Percentiles rank a stretch among this genome's conserved stretches.
Evolutionary conservation across 345 rosid species (phyloP).

Genomic region (Erodium maritimum): DNA sequence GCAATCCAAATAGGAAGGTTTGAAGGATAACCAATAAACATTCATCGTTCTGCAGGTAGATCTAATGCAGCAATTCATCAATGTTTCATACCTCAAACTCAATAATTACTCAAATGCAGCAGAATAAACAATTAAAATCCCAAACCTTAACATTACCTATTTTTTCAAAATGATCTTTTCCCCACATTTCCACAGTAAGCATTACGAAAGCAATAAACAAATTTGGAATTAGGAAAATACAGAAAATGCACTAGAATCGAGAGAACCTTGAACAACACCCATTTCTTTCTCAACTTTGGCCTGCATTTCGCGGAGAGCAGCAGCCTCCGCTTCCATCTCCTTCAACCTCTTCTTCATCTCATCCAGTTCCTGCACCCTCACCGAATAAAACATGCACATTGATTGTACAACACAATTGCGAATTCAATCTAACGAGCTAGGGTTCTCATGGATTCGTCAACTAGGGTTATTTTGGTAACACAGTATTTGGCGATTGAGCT

Average conservation of each 20-base stretch:
- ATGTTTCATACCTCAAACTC: no score
- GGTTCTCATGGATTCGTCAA: background rate
- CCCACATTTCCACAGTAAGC: no score
- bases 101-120: no score
- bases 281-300: constrained; percentile 47
- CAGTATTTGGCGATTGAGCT: background rate
- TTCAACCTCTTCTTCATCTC: constrained; percentile 42
- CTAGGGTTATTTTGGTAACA: background rate
- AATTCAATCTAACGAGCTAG: background rate
- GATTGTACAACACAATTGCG: background rate
- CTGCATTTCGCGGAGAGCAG: constrained; percentile 50
- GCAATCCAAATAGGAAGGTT: background rate
- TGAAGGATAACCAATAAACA: background rate
- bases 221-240: no score
- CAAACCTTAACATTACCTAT: no score
- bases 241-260: background rate
- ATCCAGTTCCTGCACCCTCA: constrained; percentile 44
- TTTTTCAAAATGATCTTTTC: no score
- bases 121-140: background rate
- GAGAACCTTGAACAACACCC: constrained; percentile 32
- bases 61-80: constrained; percentile 3
- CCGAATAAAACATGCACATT: no score
- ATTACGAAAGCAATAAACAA: no score
- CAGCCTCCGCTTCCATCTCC: constrained; percentile 54
- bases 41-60: background rate